Evolutionary conservation across 345 rosid species (phyloP).

Genomic region (Sisymbrium irio): DNA sequence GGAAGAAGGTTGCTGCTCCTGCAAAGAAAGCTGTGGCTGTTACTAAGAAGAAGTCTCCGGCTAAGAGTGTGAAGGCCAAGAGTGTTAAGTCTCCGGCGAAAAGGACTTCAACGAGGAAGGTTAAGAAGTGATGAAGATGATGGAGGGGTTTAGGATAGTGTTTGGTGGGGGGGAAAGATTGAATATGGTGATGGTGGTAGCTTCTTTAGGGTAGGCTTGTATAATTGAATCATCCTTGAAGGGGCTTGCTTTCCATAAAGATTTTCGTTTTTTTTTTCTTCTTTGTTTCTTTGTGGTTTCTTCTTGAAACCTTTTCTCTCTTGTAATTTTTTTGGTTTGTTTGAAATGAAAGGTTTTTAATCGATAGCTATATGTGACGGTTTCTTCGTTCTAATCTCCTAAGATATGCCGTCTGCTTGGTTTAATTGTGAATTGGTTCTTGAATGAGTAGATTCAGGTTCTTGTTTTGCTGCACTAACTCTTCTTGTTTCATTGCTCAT

Average conservation of each 20-base stretch:
- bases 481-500: neutral
- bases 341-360: conserved; percentile 16
- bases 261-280: neutral
- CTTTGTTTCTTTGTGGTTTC: conserved; percentile 1
- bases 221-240: conserved; percentile 35
- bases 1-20: conserved; percentile 45
- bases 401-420: neutral
- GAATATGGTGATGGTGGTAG: conserved; percentile 20
- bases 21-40: conserved; percentile 45
- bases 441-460: neutral
- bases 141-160: conserved; percentile 18
- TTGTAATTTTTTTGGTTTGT: conserved; percentile 27
- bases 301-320: neutral
- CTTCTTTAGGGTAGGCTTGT: conserved; percentile 39
- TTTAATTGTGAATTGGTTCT: neutral
- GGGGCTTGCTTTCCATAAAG: conserved; percentile 27
- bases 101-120: conserved; percentile 43
- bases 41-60: conserved; percentile 51
- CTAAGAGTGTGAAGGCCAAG: conserved; percentile 50
- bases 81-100: conserved; percentile 61
- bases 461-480: neutral
- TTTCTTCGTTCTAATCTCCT: neutral
- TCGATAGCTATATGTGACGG: conserved; percentile 20
- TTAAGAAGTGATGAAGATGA: conserved; percentile 36
- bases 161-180: neutral